Evolutionary conservation across 257 asterid species (phyloP).

Genomic region (Solanum pinnatisectum): DNA sequence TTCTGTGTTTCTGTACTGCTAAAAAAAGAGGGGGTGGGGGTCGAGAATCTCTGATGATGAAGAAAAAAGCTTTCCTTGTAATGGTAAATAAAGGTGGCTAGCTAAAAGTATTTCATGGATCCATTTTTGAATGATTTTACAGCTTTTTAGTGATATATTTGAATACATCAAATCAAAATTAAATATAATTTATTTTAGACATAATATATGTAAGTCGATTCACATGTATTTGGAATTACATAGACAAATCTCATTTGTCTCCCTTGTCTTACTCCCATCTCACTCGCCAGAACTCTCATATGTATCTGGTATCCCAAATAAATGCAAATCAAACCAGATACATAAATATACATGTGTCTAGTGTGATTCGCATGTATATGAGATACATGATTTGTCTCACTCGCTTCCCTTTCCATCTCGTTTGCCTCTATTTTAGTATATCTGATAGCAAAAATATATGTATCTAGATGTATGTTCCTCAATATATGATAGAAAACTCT

Average conservation of each 20-base stretch:
- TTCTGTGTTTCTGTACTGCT: neutral
- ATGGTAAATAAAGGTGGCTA: neutral
- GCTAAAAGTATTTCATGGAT: neutral
- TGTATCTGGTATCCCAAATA: neutral
- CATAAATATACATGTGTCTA: neutral
- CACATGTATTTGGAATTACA: too few species aligned
- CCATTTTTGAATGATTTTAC: neutral
- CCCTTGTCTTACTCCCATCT: neutral
- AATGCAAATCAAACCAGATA: too few species aligned
- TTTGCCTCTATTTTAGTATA: too few species aligned
- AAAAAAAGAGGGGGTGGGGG: neutral
- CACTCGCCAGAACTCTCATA: too few species aligned
- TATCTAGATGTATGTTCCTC: too few species aligned
- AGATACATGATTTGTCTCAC: too few species aligned
- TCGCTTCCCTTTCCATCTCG: too few species aligned
- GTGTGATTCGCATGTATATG: neutral
- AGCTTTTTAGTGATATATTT: neutral
- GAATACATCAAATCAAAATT: accelerated
- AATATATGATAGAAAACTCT: neutral
- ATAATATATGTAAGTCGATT: too few species aligned
- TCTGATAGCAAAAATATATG: too few species aligned
- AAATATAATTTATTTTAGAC: too few species aligned
- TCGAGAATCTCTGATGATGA: neutral
- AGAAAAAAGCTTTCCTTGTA: neutral
- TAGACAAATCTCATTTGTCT: neutral